phyloP scores from a whole-genome alignment of 805 yeast species.

The Ogataea haglerorum region DNA sequence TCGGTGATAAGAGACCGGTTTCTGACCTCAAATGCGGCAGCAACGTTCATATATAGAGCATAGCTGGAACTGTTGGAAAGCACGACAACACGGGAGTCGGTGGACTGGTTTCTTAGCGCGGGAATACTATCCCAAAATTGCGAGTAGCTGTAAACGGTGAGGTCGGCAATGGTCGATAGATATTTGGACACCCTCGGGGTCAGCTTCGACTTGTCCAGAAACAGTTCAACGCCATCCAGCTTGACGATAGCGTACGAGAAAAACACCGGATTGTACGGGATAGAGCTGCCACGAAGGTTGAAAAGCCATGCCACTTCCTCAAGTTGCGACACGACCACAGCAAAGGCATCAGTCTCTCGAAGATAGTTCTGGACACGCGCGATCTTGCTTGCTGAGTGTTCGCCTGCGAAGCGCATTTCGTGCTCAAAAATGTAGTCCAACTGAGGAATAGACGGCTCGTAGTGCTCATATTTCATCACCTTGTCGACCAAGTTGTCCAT shows the following conservation, averaged over 20 bases:
- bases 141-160: conserved; percentile 48
- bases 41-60: conserved; percentile 27
- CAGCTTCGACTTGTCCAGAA: conserved; percentile 40
- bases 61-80: conserved; percentile 29
- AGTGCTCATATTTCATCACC: conserved; percentile 54
- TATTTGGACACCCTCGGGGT: conserved; percentile 26
- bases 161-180: conserved; percentile 21
- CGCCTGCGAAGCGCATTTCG: conserved; percentile 42
- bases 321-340: conserved; percentile 48
- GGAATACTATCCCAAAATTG: conserved; percentile 57
- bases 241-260: conserved; percentile 59
- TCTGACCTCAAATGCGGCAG: conserved; percentile 21
- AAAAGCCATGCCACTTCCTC: conserved; percentile 55
- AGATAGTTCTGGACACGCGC: conserved; percentile 28
- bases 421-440: conserved; percentile 34
- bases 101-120: conserved; percentile 12
- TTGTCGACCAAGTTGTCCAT: conserved; percentile 66
- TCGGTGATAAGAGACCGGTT: conserved; percentile 41
- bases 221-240: conserved; percentile 35
- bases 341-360: conserved; percentile 32
- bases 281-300: conserved; percentile 59
- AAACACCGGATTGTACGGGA: conserved; percentile 84
- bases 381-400: conserved; percentile 37
- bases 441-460: conserved; percentile 14
- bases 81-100: conserved; percentile 11